Evolutionary conservation across 75 land plant genomes (phyloP).

Genomic region (Larix kaempferi): DNA sequence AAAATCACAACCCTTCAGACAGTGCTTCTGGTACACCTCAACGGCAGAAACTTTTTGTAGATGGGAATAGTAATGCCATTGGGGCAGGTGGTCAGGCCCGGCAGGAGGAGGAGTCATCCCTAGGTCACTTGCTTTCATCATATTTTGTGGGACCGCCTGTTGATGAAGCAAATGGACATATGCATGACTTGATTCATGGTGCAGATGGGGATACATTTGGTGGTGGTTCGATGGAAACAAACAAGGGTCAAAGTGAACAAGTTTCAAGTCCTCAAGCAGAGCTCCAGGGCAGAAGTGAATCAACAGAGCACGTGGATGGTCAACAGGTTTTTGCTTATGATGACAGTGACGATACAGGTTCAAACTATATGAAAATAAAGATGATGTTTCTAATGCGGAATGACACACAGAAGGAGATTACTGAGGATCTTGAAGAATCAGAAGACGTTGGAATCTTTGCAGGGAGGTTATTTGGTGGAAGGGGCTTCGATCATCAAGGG

Average conservation of each 20-base stretch:
- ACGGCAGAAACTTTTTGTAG: conserved; percentile 8
- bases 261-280: background rate
- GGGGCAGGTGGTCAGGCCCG: conserved; percentile 1
- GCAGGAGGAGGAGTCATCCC: conserved; percentile 1
- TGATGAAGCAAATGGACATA: conserved; percentile 13
- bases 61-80: conserved; percentile 5
- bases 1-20: background rate
- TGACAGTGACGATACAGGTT: conserved; percentile 9
- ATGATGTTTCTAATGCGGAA: conserved; percentile 9
- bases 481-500: conserved; percentile 29
- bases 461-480: conserved; percentile 30
- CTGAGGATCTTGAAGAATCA: conserved; percentile 18
- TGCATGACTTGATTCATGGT: background rate
- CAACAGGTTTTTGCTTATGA: conserved; percentile 7
- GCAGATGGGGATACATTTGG: background rate
- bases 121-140: conserved; percentile 7
- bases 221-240: conserved; percentile 1
- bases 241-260: background rate
- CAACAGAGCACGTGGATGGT: background rate
- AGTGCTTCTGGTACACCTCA: conserved; percentile 1
- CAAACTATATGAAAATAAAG: background rate
- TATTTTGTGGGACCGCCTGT: conserved; percentile 9
- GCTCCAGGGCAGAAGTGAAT: background rate
- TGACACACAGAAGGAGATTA: conserved; percentile 6
- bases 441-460: conserved; percentile 23